Base-by-base conservation (phyloP, 768 basidiomycete genomes). In the Suillus weaverae region DNA sequence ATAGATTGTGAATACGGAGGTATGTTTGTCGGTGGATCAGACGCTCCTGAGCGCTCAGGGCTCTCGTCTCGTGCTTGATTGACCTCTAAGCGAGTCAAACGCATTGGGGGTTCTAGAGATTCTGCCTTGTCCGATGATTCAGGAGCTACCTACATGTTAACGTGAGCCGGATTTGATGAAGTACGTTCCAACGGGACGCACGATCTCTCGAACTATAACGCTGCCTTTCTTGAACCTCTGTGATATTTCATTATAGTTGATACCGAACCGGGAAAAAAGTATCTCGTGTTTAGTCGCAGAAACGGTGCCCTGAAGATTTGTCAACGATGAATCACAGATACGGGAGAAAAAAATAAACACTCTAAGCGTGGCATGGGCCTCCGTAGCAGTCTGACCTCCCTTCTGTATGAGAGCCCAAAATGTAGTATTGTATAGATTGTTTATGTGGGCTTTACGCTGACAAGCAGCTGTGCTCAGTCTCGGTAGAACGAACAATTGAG, bases 371-470 rank as follows among this genome's bases (percentile, higher is more conserved):
- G 86, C 85, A 73, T 98, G 93, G 1, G 97, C 97, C 64, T 96
- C 85, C 3, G 87, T 82, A 2, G 89, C 88, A 2, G 87, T 88
- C 74, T 91, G 81, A 0, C 89, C 90, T n/a, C 89, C 91, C 70
- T 92, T 84, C 51, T 89, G 89, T 0, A 99, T 87, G 39, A 99
- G 84, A 0, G 95, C 92, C 97, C 97, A 99, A 72, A 99, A 99
- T 0, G 80, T 81, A 0, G 97, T 98, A 72, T 99, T 99, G 79
- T 99, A 96, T 30, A 99, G 79, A 74, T 99, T 99, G 73, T 99
- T 99, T 73, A 99, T 91, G 73, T 99, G 97, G 0, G 97, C 96
- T 98, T 74, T 30, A 67, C 60, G 64, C 63, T 67, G 60, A 59
- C 68, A 61, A 62, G 62, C 68, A 69, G 69, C 70, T 60, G 38